Evolutionary conservation across 352 stramenopile species (phyloP), one percentile per base, ranked within the genome.

Genomic region (Pythium dissotocum): DNA sequence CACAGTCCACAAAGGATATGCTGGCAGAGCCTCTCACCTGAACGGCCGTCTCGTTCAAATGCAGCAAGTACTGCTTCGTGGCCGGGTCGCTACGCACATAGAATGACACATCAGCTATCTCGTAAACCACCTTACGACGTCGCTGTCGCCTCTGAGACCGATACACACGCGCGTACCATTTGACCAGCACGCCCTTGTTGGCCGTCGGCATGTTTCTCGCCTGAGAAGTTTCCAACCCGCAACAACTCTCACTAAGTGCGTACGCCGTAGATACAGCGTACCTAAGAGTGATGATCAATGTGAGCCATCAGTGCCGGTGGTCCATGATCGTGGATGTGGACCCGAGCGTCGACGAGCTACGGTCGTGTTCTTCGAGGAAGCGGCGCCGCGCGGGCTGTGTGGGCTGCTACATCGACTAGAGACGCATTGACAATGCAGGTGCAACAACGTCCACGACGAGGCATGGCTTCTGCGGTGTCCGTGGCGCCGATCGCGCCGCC

Each of bases 21-120:
- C n/a, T 38, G 21, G 35, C 18, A 9, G 28, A 2, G 32, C 56
- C 63, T 16, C 55, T 16, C 55, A 93, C 87, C 82, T 93, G 83
- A 38, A 93, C 87, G n/a, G 83, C 85, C 26, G 83, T 92, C 71
- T 91, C 82, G 57, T 95, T 93, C 6, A 95, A 69, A 70, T 93
- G 83, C 53, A 92, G 76, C 49, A 95, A 58, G 73, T 95, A 95
- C 73, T 95, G 87, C 78, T 95, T 95, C 52, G 87, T 95, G 46
- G 87, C 83, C 10, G 85, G 78, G 58, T 95, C 87, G 74, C 87
- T 95, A 62, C 16, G 61, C 30, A 24, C 28, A 62, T 18, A 70
- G 16, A 72, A 30, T 60, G 12, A 71, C 30, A 36, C 14, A 57
- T 51, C 35, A 69, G 33, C 54, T 44, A 62, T 13, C 4, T 2